Conservation (phyloP, 306 rosid species). For the Glycyrrhiza uralensis region DNA sequence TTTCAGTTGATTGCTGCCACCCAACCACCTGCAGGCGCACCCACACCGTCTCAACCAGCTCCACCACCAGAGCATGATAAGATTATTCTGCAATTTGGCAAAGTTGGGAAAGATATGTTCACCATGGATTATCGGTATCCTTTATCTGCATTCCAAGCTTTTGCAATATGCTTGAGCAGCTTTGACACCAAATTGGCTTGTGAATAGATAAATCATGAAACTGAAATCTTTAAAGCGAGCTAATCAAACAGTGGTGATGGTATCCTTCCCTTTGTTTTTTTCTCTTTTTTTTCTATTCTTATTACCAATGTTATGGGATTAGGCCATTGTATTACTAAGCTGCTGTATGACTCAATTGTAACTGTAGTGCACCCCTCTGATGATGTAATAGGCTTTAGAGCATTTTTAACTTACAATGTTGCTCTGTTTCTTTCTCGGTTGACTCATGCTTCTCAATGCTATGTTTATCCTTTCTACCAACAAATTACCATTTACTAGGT, state of each 20-base stretch:
- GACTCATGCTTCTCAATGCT: not conserved
- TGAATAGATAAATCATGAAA: constrained; percentile 51
- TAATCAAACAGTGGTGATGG: constrained; percentile 25
- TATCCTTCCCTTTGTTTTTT: not conserved
- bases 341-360: constrained; percentile 38
- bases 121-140: constrained; percentile 90
- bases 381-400: constrained; percentile 39
- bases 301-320: constrained; percentile 28
- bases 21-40: constrained; percentile 60
- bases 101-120: constrained; percentile 84
- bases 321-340: constrained; percentile 40
- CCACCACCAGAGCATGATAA: constrained; percentile 74
- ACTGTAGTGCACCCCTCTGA: constrained; percentile 21
- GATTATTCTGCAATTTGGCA: constrained; percentile 82
- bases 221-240: not conserved
- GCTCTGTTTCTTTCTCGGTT: constrained; percentile 17
- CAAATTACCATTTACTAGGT: constrained; percentile 27
- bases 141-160: constrained; percentile 85
- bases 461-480: constrained; percentile 22
- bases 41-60: constrained; percentile 65
- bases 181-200: constrained; percentile 89
- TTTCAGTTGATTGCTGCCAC: constrained; percentile 77
- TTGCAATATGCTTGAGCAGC: constrained; percentile 85
- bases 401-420: constrained; percentile 38
- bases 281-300: not conserved